These are phyloP conservation scores for Coprinellus micaceus DNA, from an alignment of 768 basidiomycete species.

Conservation along the genomic window DNA sequence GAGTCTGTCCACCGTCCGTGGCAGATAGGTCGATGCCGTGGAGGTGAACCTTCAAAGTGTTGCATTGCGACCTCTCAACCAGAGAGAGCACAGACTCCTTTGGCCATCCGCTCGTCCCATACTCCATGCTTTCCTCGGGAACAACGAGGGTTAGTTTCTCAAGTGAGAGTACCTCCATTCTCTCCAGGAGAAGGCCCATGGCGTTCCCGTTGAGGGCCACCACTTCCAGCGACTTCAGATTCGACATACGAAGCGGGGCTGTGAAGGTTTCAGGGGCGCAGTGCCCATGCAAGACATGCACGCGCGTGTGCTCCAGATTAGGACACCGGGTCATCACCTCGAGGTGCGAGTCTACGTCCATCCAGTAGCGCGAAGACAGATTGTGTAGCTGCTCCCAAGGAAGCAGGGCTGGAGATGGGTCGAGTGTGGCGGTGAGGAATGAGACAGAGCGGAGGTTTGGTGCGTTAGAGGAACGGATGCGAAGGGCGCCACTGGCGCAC, in stretches of 20 bases:
- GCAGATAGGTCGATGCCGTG: not conserved
- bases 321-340: conserved; percentile 23
- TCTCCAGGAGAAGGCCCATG: conserved; percentile 17
- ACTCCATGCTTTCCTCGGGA: conserved; percentile 20
- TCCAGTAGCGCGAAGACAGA: conserved; percentile 20
- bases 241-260: conserved; percentile 11
- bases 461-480: conserved; percentile 10
- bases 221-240: conserved; percentile 17
- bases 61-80: conserved; percentile 17
- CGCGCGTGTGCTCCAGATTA: conserved; percentile 19
- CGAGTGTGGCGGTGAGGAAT: conserved; percentile 18
- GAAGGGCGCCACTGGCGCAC: conserved; percentile 14
- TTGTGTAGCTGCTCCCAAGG: conserved; percentile 20
- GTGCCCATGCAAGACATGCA: conserved; percentile 18
- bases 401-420: conserved; percentile 14
- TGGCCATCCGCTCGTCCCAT: conserved; percentile 19
- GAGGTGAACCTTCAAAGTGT: not conserved
- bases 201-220: conserved; percentile 18
- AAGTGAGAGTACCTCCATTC: conserved; percentile 20
- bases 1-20: not conserved
- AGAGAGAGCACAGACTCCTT: conserved; percentile 14
- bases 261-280: not conserved
- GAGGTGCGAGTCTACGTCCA: conserved; percentile 22
- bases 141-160: conserved; percentile 18
- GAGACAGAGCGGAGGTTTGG: conserved; percentile 17